These are phyloP conservation scores for Hyaloscypha finlandica DNA, from an alignment of 495 filamentous ascomycete species.

Conservation along the genomic window DNA sequence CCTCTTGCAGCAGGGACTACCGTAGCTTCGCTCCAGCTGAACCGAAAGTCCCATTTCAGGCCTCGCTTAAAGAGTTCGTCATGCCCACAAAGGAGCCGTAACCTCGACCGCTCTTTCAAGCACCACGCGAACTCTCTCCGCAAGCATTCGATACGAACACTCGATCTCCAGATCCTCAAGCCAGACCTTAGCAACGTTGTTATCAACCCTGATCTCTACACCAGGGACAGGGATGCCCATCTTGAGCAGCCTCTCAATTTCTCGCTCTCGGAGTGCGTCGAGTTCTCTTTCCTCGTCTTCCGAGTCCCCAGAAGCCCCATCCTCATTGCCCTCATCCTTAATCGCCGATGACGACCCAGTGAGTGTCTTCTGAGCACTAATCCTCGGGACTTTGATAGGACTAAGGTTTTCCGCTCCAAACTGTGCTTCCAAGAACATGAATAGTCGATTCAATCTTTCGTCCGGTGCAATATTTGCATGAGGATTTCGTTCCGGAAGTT, in stretches of 20 bases:
- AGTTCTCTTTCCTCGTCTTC: slow-evolving; percentile 29
- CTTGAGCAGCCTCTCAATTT: slow-evolving; percentile 69
- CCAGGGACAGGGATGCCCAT: slow-evolving; percentile 88
- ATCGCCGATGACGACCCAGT: slow-evolving; percentile 31
- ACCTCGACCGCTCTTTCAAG: slow-evolving; percentile 93
- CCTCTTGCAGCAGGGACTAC: no score
- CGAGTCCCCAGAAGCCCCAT: slow-evolving; percentile 38
- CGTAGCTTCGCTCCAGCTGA: no score
- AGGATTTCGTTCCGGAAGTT: slow-evolving; percentile 58
- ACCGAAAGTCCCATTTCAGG: not conserved
- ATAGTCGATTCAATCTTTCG: slow-evolving; percentile 78
- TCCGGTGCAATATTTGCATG: slow-evolving; percentile 69
- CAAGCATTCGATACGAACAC: slow-evolving; percentile 69
- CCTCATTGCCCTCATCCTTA: slow-evolving; percentile 20
- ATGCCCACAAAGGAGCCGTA: slow-evolving; percentile 68
- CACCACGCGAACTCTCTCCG: slow-evolving; percentile 80
- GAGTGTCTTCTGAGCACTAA: slow-evolving; percentile 34
- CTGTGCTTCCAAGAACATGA: slow-evolving; percentile 96
- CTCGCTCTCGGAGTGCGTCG: slow-evolving; percentile 57
- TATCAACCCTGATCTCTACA: slow-evolving; percentile 83
- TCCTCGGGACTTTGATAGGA: slow-evolving; percentile 70
- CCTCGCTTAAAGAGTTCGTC: not conserved
- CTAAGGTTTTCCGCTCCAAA: slow-evolving; percentile 77
- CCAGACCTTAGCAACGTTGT: slow-evolving; percentile 85
- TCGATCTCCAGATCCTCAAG: slow-evolving; percentile 90